These are phyloP conservation scores for Mycena rebaudengoi DNA, from an alignment of 768 basidiomycete genomes.

Conservation along the genomic window DNA sequence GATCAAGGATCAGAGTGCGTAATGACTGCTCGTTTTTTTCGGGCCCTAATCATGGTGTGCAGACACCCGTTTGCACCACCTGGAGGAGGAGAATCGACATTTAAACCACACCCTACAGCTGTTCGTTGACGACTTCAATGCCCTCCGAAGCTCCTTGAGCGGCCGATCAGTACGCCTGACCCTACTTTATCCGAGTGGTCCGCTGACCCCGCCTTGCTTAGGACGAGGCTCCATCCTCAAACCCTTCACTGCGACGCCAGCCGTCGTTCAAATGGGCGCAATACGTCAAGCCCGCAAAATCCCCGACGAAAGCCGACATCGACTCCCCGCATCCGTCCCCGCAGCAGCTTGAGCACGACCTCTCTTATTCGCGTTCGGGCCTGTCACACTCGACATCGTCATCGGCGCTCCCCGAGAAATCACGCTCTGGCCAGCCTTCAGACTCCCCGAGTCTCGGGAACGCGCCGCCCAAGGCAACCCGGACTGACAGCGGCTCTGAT, in stretches of 20 bases:
- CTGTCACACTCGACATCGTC: constrained; percentile 28
- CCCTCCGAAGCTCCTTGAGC: constrained; percentile 46
- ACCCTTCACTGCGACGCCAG: constrained; percentile 62
- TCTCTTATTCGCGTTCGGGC: constrained; percentile 47
- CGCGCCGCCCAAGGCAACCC: constrained; percentile 52
- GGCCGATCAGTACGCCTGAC: constrained; percentile 48
- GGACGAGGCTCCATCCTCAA: no score
- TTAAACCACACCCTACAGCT: constrained; percentile 69
- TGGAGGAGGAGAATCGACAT: constrained; percentile 84
- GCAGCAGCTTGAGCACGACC: constrained; percentile 78
- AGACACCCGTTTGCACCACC: constrained; percentile 72
- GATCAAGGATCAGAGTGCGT: constrained; percentile 78
- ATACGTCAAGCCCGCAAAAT: constrained; percentile 77
- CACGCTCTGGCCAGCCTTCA: constrained; percentile 28
- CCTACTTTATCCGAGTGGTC: constrained; percentile 13
- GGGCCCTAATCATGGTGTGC: constrained; percentile 1
- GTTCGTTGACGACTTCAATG: constrained; percentile 73
- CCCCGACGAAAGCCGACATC: constrained; percentile 79
- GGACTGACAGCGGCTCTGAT: constrained; percentile 74
- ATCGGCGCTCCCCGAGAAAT: constrained; percentile 19
- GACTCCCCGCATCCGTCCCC: constrained; percentile 87
- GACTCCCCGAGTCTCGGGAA: constrained; percentile 42
- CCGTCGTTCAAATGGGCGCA: constrained; percentile 92
- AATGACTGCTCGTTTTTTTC: background rate
- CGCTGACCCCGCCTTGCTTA: constrained; percentile 28